Conservation (phyloP, 1,284 basidiomycete genomes). For the Ganoderma leucocontextum region DNA sequence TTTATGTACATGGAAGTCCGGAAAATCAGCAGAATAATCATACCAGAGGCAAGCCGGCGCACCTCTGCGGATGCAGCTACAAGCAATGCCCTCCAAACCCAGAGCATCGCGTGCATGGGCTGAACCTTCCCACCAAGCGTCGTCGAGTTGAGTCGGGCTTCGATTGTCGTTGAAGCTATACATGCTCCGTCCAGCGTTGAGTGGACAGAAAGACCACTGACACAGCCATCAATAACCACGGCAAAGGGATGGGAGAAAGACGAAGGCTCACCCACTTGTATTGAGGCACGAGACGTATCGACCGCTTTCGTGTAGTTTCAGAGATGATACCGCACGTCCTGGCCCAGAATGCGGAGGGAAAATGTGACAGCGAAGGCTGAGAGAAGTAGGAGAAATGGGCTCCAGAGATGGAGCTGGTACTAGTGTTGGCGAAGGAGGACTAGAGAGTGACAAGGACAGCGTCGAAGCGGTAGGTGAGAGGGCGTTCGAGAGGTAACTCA, state of each 20-base stretch:
- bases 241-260: not conserved
- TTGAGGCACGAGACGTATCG: conserved; percentile 60
- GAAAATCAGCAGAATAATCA: conserved; percentile 10
- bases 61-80: conserved; percentile 55
- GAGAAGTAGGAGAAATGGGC: conserved; percentile 29
- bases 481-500: conserved; percentile 50
- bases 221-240: not conserved
- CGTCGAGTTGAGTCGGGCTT: conserved; percentile 10
- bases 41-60: conserved; percentile 30
- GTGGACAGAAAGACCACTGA: conserved; percentile 40
- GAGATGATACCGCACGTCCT: conserved; percentile 51
- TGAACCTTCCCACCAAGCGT: conserved; percentile 26
- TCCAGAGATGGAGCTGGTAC: conserved; percentile 24
- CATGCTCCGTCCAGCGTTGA: conserved; percentile 38
- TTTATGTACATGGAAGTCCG: conserved; percentile 15
- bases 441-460: conserved; percentile 51
- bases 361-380: conserved; percentile 58
- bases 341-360: conserved; percentile 54
- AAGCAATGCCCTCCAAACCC: conserved; percentile 59
- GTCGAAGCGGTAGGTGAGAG: conserved; percentile 54
- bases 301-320: conserved; percentile 53
- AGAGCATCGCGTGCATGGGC: conserved; percentile 45
- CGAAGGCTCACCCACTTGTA: conserved; percentile 57
- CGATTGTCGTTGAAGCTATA: conserved; percentile 28
- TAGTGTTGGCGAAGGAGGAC: conserved; percentile 51